Base-by-base conservation (phyloP, 192 early-diverging fungal genomes). In the Linnemannia exigua region DNA sequence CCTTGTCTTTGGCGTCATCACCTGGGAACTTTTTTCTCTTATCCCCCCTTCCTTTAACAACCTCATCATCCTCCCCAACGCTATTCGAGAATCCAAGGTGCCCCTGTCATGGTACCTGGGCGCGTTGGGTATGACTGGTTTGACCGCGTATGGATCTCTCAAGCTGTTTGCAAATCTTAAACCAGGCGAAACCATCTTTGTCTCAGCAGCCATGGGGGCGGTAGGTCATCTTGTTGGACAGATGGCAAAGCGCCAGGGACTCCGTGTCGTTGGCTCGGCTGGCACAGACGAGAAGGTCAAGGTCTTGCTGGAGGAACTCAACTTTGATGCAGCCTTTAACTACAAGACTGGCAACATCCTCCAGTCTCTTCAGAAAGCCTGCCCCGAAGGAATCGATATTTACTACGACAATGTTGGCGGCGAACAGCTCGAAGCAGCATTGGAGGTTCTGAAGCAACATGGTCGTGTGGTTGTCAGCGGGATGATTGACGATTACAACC, bases 391-490 rank as follows among this genome's bases (percentile, higher is more conserved):
- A 28, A 91, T 96, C 67, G 95, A 97, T 78, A 92, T 97, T 20
- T 97, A 97, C 88, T 97, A 93, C 90, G 96, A 97, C 71, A 95
- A 95, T 67, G 95, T 96, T 16, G 97, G 95, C 66, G 97, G 96
- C 47, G 93, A 95, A 85, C 91, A 91, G 73, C 89, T 98, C 14
- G 96, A 97, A 22, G 91, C 90, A 28, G 94, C 90, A 11, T 87
- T 98, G 28, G 81, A 85, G 19, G 79, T 90, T 37, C 89, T 94
- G 86, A 97, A 97, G 87, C 22, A 19, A 7, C 79, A 88, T 72
- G 95, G 92, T 5, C 92, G 97, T 70, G 90, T 97, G 69, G 74
- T 93, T n/a, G 90, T 63, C 20, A 70, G 68, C 79, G 95, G 96
- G 61, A 91, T 92, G 87, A 96, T 96, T 74, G 93, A 94, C 37